Conservation (phyloP, 1,284 basidiomycete species). For the Xerocomus amazonicus region DNA sequence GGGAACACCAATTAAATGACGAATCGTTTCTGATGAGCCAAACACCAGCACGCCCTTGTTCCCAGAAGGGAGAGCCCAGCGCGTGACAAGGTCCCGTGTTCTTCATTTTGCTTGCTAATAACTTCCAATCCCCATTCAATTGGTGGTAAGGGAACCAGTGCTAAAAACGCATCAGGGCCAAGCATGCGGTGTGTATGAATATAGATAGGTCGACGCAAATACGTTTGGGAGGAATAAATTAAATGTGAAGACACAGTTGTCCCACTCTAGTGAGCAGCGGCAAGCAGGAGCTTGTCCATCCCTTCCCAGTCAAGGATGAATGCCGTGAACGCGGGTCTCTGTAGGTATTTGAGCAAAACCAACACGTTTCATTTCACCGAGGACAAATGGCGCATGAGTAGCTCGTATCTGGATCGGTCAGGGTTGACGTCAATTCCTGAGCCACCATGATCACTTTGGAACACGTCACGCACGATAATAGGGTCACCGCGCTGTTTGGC, state of each 20-base stretch:
- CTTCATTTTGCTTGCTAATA: background rate
- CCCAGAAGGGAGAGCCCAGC: background rate
- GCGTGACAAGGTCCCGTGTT: slow-evolving; percentile 3
- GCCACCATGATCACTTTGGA: background rate
- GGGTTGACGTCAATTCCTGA: slow-evolving; percentile 1
- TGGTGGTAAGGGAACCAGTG: background rate
- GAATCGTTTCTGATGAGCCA: slow-evolving; percentile 3
- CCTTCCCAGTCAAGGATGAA: slow-evolving; percentile 14
- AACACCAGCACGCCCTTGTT: background rate
- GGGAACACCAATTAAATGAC: background rate
- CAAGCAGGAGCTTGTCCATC: background rate
- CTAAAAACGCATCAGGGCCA: slow-evolving; percentile 7
- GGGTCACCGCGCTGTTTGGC: slow-evolving; percentile 90
- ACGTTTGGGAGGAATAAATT: slow-evolving; percentile 15
- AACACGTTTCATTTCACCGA: slow-evolving; percentile 11
- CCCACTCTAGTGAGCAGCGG: slow-evolving; percentile 8
- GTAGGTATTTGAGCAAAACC: slow-evolving; percentile 9
- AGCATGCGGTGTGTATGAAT: background rate
- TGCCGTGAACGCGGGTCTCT: background rate
- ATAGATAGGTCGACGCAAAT: slow-evolving; percentile 8
- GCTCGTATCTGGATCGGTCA: slow-evolving; percentile 48
- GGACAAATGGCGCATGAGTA: slow-evolving; percentile 62
- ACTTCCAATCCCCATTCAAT: slow-evolving; percentile 16
- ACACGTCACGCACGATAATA: slow-evolving; percentile 75
- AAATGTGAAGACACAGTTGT: slow-evolving; percentile 6